Evolutionary conservation across 1,139 yeast genomes (phyloP).

Genomic region (Spathaspora sp.): DNA sequence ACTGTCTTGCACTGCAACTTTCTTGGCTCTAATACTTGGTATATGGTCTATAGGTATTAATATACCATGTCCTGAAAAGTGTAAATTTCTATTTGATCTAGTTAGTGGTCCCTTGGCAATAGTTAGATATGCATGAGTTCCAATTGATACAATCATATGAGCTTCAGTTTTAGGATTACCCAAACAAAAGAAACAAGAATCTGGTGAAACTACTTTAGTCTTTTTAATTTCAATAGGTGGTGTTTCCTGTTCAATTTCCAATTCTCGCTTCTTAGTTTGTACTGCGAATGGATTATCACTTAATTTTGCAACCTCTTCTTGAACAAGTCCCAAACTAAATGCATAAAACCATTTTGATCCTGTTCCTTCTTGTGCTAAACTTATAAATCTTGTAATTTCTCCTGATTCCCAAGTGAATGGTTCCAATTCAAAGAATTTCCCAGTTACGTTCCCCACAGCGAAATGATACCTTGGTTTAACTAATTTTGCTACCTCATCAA

Average conservation of each 20-base stretch:
- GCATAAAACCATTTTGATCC: slow-evolving; percentile 75
- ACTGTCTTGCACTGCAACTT: slow-evolving; percentile 16
- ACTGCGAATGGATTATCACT: slow-evolving; percentile 39
- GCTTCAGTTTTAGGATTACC: slow-evolving; percentile 77
- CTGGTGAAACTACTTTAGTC: slow-evolving; percentile 47
- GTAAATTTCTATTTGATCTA: slow-evolving; percentile 39
- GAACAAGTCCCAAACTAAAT: slow-evolving; percentile 38
- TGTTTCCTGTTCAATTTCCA: slow-evolving; percentile 11
- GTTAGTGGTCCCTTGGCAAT: slow-evolving; percentile 88
- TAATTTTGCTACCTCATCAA: slow-evolving; percentile 47
- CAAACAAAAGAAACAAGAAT: slow-evolving; percentile 77
- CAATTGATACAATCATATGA: slow-evolving; percentile 80
- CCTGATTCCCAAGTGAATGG: slow-evolving; percentile 57
- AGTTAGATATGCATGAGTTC: slow-evolving; percentile 64
- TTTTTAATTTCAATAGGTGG: slow-evolving; percentile 21
- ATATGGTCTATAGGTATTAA: slow-evolving; percentile 81
- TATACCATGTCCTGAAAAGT: slow-evolving; percentile 79
- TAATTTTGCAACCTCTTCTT: slow-evolving; percentile 17
- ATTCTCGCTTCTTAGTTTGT: slow-evolving; percentile 13
- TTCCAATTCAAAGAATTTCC: slow-evolving; percentile 52
- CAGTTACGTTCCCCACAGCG: slow-evolving; percentile 49
- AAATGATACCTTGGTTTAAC: slow-evolving; percentile 67
- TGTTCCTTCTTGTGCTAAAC: slow-evolving; percentile 58
- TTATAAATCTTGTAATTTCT: slow-evolving; percentile 56
- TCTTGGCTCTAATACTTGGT: slow-evolving; percentile 37